phyloP scores from a whole-genome alignment of 768 basidiomycete genomes.

The Hypsizygus marmoreus region DNA sequence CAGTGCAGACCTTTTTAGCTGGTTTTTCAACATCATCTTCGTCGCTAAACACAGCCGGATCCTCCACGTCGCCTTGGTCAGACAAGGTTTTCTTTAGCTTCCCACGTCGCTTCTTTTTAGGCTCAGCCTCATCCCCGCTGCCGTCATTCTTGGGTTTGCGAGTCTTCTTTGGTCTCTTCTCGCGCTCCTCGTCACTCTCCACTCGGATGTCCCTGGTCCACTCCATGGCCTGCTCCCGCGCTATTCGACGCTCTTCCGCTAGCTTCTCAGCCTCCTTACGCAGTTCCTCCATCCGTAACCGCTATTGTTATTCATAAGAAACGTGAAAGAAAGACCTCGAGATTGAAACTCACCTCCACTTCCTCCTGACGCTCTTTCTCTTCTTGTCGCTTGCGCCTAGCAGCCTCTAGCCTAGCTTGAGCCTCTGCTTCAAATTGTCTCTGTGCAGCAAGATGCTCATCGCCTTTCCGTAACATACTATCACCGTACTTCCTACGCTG shows the following conservation, averaged over 20 bases:
- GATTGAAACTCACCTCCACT: slow-evolving; percentile 68
- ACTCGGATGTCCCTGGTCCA: slow-evolving; percentile 72
- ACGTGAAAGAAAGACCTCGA: not conserved
- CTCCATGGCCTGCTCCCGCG: slow-evolving; percentile 76
- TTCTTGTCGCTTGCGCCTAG: slow-evolving; percentile 75
- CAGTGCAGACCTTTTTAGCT: slow-evolving; percentile 69
- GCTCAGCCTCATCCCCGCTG: slow-evolving; percentile 61
- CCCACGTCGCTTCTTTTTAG: slow-evolving; percentile 71
- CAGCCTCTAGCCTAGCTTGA: slow-evolving; percentile 72
- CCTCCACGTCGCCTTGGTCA: slow-evolving; percentile 61
- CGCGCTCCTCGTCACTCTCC: slow-evolving; percentile 81
- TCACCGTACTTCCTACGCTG: slow-evolving; percentile 90
- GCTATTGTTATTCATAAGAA: slow-evolving; percentile 39
- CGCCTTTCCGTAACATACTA: slow-evolving; percentile 77
- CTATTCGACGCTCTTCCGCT: slow-evolving; percentile 75
- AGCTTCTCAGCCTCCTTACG: slow-evolving; percentile 74
- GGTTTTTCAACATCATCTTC: slow-evolving; percentile 69
- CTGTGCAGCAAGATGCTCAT: slow-evolving; percentile 78
- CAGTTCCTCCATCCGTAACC: slow-evolving; percentile 60
- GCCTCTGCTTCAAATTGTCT: slow-evolving; percentile 70
- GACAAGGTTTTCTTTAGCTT: slow-evolving; percentile 63
- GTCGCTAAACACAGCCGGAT: slow-evolving; percentile 68
- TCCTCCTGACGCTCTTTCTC: slow-evolving; percentile 70
- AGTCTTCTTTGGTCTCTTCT: slow-evolving; percentile 58
- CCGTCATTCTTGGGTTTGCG: slow-evolving; percentile 56